A percentile compares a stretch with the other conserved stretches of the same genome.
These are phyloP conservation scores for Beta corolliflora DNA, from an alignment of 179 eudicot species.

Conservation along the genomic window DNA sequence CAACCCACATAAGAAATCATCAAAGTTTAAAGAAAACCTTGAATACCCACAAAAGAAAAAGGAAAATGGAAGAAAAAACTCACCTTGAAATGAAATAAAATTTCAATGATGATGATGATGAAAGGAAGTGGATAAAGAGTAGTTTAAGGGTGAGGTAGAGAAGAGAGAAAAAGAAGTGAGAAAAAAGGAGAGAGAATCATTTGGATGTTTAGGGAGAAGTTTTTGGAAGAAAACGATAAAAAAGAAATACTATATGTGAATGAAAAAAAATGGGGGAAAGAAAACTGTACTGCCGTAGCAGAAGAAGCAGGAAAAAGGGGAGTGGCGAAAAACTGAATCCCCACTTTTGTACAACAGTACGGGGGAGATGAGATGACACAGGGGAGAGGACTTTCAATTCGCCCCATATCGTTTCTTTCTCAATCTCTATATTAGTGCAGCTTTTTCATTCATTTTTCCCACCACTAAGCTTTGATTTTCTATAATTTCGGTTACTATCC, in stretches of 20 bases:
- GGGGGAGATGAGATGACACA: neutral
- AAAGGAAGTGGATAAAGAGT: neutral
- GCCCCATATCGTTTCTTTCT: slow-evolving; percentile 7
- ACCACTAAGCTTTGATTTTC: slow-evolving; percentile 22
- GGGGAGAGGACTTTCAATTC: neutral
- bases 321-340: neutral
- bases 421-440: slow-evolving; percentile 23
- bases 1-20: neutral
- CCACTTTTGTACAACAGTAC: slow-evolving; percentile 1
- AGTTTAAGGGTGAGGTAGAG: neutral
- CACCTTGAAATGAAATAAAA: slow-evolving; percentile 4
- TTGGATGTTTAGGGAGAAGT: slow-evolving; percentile 12
- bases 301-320: neutral
- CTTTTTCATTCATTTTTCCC: slow-evolving; percentile 44
- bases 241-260: neutral
- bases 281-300: neutral
- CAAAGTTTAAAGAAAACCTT: neutral
- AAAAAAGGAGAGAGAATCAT: slow-evolving; percentile 18
- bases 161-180: neutral
- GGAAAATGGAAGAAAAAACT: neutral
- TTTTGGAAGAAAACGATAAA: slow-evolving; percentile 6
- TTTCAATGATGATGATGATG: neutral
- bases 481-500: slow-evolving; percentile 7
- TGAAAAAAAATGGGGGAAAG: neutral
- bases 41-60: slow-evolving; percentile 2